Evolutionary conservation across 495 filamentous ascomycete species (phyloP), one percentile per base, ranked within the genome.

Genomic region (Aspergillus sparsus): DNA sequence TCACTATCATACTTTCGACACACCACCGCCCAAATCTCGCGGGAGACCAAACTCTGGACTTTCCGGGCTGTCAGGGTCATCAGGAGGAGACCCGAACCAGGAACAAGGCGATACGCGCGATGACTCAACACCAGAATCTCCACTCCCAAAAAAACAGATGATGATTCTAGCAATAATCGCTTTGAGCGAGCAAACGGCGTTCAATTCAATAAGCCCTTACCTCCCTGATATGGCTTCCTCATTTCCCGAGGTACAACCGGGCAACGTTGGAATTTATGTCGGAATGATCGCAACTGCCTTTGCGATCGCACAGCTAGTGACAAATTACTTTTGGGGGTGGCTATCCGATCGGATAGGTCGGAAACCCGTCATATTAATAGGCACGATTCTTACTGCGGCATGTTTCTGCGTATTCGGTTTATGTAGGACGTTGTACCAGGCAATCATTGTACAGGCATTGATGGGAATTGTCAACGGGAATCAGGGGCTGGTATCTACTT

Each of bases 381-480:
- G 95, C 7, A 97, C 95, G 1, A 69, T 91, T 32, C 71, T 93
- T 49, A 91, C 95, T 9, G 87, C 89, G 37, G 75, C 77, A 11
- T 94, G 89, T 67, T 97, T 98, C 65, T 64, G 89, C 9, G 89
- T 83, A 1, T 98, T 98, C 69, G 94, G 94, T 2, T 92, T 97
- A 63, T 93, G 91, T 69, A 84, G 74, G 62, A 93, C 82, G 1
- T 83, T 97, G 32, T 86, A 82, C 78, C 92, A 97, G 66, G 87
- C 96, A 8, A 80, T 97, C 6, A 46, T 86, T 18, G 92, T 96
- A 9, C 95, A 98, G 69, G 84, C 87, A 0, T 74, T 93, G 42
- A 97, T 97, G 90, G 94, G 94, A 11, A 66, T 96, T 46, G 85
- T 95, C 21, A 98, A 98, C 69, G 94, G 95, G 10, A 98, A 98